Evolutionary conservation across 108 stramenopile species (phyloP).

Genomic region (Nitzschia sp.): DNA sequence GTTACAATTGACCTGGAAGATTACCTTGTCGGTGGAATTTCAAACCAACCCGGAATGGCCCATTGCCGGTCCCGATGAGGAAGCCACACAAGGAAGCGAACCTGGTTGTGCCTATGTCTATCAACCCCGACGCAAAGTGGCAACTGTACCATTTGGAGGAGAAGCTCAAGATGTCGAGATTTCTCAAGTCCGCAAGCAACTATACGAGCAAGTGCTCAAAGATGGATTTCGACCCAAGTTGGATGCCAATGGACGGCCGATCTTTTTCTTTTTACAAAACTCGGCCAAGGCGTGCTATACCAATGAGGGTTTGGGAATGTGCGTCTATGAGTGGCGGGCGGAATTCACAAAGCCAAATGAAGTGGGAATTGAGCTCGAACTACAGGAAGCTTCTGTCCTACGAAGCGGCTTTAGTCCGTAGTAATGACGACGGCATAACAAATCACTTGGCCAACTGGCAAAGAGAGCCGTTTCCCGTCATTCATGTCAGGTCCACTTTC

Average conservation of each 20-base stretch:
- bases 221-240: slow-evolving; percentile 77
- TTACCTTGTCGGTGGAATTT: slow-evolving; percentile 67
- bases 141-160: slow-evolving; percentile 75
- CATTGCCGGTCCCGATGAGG: slow-evolving; percentile 46
- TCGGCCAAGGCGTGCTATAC: slow-evolving; percentile 80
- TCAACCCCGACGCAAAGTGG: slow-evolving; percentile 59
- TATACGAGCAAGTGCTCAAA: slow-evolving; percentile 71
- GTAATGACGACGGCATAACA: not conserved
- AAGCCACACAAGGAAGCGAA: slow-evolving; percentile 22
- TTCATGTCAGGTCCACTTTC: too few species aligned
- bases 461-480: too few species aligned
- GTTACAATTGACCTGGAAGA: slow-evolving; percentile 53
- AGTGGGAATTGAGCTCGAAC: slow-evolving; percentile 82
- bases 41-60: slow-evolving; percentile 51
- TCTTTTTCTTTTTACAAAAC: slow-evolving; percentile 84
- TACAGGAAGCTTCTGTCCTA: not conserved
- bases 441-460: too few species aligned
- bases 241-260: slow-evolving; percentile 68
- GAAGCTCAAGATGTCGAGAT: slow-evolving; percentile 76
- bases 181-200: slow-evolving; percentile 56
- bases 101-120: slow-evolving; percentile 30
- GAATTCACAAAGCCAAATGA: slow-evolving; percentile 58
- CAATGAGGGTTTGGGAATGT: slow-evolving; percentile 79
- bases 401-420: not conserved
- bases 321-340: slow-evolving; percentile 82